Base-by-base conservation (phyloP, 352 stramenopile species). In the Aphanomyces astaci region DNA sequence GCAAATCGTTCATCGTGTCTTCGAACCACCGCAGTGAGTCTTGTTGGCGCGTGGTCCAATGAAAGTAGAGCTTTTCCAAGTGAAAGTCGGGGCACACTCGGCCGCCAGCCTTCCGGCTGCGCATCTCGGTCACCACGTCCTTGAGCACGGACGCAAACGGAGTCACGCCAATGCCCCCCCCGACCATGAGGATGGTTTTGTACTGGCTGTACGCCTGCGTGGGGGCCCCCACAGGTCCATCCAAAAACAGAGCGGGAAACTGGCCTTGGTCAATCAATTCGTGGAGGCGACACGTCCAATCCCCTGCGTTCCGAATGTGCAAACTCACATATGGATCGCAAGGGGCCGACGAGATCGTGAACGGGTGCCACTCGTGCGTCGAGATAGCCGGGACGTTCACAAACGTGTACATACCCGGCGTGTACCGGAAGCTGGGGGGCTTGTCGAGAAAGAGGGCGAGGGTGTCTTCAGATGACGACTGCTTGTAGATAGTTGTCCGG, bases 291-390 rank as follows among this genome's bases (percentile, higher is more conserved):
- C 73, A 72, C 19, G 84, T 90, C 85, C 83, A 93, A 46, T 89
- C 85, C 1, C 83, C 81, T 5, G 78, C 74, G 9, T 79, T 86
- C 25, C 79, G 80, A 54, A 94, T 84, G 71, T 89, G 82, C 9
- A 94, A 66, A 52, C 78, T 86, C 15, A 90, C 51, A 46, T 81
- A 83, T 7, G 77, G 70, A 64, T 95, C 84, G 56, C 87, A 72
- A 0, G 88, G 88, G 0, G 85, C 86, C 3, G 82, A 92, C n/a
- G 86, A 92, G 62, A 96, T 83, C 32, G 84, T 95, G 71, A 96
- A 96, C 32, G 89, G 87, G 76, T 96, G 89, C 87, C 87, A 95
- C 74, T 96, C 80, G 32, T 81, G 80, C 45, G 78, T 70, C 7
- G 84, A 91, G 68, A 96, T 79, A 19, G 75, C 52, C 2, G 87